Evolutionary conservation across 2,329 filamentous ascomycete genomes (phyloP).

Genomic region (Beauveria brongniartii): DNA sequence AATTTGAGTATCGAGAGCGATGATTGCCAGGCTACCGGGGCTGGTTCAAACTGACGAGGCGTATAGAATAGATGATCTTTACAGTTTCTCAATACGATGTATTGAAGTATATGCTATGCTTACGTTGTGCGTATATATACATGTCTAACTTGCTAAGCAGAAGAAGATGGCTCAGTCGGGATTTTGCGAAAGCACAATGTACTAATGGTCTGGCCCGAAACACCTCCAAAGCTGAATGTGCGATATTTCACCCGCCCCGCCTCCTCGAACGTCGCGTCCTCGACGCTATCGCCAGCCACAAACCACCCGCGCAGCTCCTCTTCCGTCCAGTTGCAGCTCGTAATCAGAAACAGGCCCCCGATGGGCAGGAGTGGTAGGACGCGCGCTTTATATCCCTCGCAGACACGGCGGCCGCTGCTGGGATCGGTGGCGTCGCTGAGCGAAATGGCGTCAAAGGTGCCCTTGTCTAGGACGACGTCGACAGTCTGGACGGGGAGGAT

Average conservation of each 20-base stretch:
- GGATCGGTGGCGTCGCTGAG: slow-evolving; percentile 50
- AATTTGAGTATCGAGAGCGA: slow-evolving; percentile 8
- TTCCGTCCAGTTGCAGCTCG: slow-evolving; percentile 98
- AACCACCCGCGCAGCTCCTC: slow-evolving; percentile 79
- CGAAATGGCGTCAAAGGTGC: slow-evolving; percentile 92
- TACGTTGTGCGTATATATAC: slow-evolving; percentile 15
- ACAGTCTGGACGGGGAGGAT: slow-evolving; percentile 35
- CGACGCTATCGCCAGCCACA: slow-evolving; percentile 28
- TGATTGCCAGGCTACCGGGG: background rate
- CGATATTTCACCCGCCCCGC: slow-evolving; percentile 70
- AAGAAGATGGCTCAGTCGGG: slow-evolving; percentile 1
- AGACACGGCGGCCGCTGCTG: slow-evolving; percentile 50
- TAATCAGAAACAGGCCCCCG: slow-evolving; percentile 72
- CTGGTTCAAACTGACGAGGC: background rate
- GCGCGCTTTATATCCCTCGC: slow-evolving; percentile 65
- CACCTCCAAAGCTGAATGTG: slow-evolving; percentile 81
- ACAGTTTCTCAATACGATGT: background rate
- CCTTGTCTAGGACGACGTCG: slow-evolving; percentile 94
- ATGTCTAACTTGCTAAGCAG: slow-evolving; percentile 10
- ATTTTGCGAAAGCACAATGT: slow-evolving; percentile 67
- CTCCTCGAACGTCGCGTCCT: slow-evolving; percentile 43
- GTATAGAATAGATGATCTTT: slow-evolving; percentile 10
- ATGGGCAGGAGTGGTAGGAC: slow-evolving; percentile 60
- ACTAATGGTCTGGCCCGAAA: slow-evolving; percentile 80
- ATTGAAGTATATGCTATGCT: slow-evolving; percentile 10